These are phyloP conservation scores for Polygonum aviculare DNA, from an alignment of 148 eudicot species.

Conservation along the genomic window DNA sequence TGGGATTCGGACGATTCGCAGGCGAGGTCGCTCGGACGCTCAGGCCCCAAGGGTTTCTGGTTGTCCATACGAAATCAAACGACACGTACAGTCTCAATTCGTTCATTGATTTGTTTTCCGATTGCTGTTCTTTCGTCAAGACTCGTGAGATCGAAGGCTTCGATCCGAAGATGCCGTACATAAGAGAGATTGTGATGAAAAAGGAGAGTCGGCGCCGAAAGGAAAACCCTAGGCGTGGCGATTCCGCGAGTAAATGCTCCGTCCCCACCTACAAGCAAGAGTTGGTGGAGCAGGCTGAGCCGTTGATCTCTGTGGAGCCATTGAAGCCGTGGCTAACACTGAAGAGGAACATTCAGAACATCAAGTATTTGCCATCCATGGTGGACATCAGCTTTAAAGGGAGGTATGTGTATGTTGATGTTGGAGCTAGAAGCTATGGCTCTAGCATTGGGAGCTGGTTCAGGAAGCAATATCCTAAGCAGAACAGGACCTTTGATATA, in stretches of 20 bases:
- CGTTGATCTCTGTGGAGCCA: slow-evolving; percentile 62
- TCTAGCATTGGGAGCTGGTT: slow-evolving; percentile 98
- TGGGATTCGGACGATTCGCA: slow-evolving; percentile 26
- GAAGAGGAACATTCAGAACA: slow-evolving; percentile 63
- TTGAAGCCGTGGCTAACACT: slow-evolving; percentile 87
- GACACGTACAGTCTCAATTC: slow-evolving; percentile 87
- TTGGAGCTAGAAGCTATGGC: slow-evolving; percentile 89
- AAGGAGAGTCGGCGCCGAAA: slow-evolving; percentile 20
- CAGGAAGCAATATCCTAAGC: slow-evolving; percentile 87
- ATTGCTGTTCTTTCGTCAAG: slow-evolving; percentile 55
- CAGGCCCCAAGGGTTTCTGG: slow-evolving; percentile 78
- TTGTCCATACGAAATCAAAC: slow-evolving; percentile 60
- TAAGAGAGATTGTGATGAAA: slow-evolving; percentile 74
- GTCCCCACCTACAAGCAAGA: slow-evolving; percentile 64
- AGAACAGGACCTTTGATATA: slow-evolving; percentile 75
- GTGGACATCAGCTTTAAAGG: slow-evolving; percentile 74
- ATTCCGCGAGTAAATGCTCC: slow-evolving; percentile 33
- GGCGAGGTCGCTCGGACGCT: slow-evolving; percentile 48
- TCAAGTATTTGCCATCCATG: slow-evolving; percentile 67
- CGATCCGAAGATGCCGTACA: slow-evolving; percentile 19
- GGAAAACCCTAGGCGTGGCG: slow-evolving; percentile 8
- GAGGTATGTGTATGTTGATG: slow-evolving; percentile 79
- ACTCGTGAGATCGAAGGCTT: slow-evolving; percentile 42
- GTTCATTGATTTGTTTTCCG: slow-evolving; percentile 58
- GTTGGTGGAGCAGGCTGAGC: slow-evolving; percentile 56